Evolutionary conservation across 306 rosid genomes (phyloP).

Genomic region (Cicer judaicum): DNA sequence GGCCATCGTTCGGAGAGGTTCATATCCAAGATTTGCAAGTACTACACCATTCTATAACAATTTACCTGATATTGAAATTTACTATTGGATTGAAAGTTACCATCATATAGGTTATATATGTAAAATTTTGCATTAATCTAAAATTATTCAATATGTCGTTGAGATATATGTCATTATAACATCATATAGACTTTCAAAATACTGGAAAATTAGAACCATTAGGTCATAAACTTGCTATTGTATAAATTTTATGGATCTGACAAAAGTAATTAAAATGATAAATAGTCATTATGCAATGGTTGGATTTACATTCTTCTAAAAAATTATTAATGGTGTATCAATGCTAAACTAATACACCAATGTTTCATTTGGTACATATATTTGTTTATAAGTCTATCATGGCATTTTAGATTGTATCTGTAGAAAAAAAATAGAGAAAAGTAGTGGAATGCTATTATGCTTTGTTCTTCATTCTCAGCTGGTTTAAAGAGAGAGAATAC

Average conservation of each 20-base stretch:
- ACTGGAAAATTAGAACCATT: not conserved
- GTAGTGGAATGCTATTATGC: too few relatives aligned
- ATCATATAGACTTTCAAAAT: not conserved
- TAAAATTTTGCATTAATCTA: not conserved
- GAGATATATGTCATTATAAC: not conserved
- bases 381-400: not conserved
- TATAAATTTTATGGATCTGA: not conserved
- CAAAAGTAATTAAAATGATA: not conserved
- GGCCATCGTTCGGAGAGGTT: constrained; percentile 82
- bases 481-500: too few relatives aligned
- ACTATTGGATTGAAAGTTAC: not conserved
- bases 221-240: not conserved
- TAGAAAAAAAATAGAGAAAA: too few relatives aligned
- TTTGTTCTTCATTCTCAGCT: too few relatives aligned
- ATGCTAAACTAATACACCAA: not conserved
- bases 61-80: not conserved
- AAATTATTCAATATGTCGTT: not conserved
- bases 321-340: not conserved
- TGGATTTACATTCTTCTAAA: not conserved
- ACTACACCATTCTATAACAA: not conserved
- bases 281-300: not conserved
- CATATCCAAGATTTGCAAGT: constrained; percentile 78
- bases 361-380: not conserved
- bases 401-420: not conserved
- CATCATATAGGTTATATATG: not conserved